phyloP scores from a whole-genome alignment of 441 rosid genomes.

The Pelargonium australe region DNA sequence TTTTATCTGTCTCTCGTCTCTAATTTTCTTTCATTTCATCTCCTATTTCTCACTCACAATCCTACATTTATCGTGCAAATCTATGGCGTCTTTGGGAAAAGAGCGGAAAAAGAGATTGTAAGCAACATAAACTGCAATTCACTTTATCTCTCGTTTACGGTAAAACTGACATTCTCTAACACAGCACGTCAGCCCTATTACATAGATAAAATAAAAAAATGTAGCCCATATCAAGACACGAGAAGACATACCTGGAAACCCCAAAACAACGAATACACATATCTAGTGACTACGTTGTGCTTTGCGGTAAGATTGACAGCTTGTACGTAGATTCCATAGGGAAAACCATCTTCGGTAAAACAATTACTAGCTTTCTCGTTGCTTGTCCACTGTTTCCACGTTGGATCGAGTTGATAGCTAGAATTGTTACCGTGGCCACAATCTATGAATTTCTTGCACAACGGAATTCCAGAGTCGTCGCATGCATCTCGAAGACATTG shows the following conservation, averaged over 20 bases:
- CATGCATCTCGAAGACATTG: constrained; percentile 74
- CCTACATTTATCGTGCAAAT: too few species aligned
- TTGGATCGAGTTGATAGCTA: rapidly evolving
- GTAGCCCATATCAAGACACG: constrained; percentile 4
- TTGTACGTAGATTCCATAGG: constrained; percentile 55
- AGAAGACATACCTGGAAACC: constrained; percentile 70
- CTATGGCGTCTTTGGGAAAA: too few species aligned
- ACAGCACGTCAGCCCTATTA: too few species aligned
- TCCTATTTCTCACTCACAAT: too few species aligned
- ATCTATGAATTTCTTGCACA: constrained; percentile 42
- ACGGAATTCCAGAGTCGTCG: background rate
- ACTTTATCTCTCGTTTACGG: too few species aligned
- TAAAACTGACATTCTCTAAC: too few species aligned
- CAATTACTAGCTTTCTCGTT: constrained; percentile 43
- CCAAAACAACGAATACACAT: constrained; percentile 75
- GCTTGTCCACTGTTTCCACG: constrained; percentile 29
- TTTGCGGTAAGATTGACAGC: constrained; percentile 52
- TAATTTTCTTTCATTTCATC: too few species aligned
- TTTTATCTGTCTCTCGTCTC: too few species aligned
- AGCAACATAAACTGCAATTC: too few species aligned
- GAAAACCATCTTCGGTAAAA: constrained; percentile 35
- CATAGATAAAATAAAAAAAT: too few species aligned
- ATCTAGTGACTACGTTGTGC: constrained; percentile 42
- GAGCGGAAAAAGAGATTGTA: too few species aligned
- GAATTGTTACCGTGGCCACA: constrained; percentile 38